These are phyloP conservation scores for Lepidium africanum DNA, from an alignment of 345 rosid genomes.

Conservation along the genomic window DNA sequence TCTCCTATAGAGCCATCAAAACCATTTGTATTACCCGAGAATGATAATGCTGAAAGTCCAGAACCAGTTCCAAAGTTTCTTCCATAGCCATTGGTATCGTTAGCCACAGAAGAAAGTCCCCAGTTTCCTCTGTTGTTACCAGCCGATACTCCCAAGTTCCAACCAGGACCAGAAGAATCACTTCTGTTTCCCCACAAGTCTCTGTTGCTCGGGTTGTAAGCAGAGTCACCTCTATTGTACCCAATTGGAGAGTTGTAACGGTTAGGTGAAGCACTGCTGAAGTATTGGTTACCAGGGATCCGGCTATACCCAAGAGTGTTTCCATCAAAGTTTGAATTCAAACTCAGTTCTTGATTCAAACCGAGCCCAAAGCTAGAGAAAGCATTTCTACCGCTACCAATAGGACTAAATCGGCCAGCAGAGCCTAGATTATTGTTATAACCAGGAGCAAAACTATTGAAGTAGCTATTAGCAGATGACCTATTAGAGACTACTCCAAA, in stretches of 20 bases:
- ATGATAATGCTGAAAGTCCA: constrained; percentile 37
- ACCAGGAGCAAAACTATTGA: constrained; percentile 64
- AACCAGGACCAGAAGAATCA: constrained; percentile 44
- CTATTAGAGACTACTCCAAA: constrained; percentile 35
- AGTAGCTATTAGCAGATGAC: constrained; percentile 55
- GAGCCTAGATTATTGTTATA: constrained; percentile 52
- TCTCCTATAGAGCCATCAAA: constrained; percentile 66
- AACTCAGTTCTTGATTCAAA: constrained; percentile 60
- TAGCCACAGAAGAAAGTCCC: constrained; percentile 48
- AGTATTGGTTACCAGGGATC: constrained; percentile 45
- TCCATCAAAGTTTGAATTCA: constrained; percentile 54
- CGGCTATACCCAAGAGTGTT: constrained; percentile 62
- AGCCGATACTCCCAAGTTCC: constrained; percentile 50
- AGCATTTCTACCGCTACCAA: constrained; percentile 52
- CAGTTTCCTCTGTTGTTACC: constrained; percentile 71
- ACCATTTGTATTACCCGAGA: constrained; percentile 51
- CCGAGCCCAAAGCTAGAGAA: constrained; percentile 60
- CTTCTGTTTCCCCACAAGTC: constrained; percentile 83
- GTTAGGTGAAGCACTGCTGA: constrained; percentile 47
- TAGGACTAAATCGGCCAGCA: constrained; percentile 78
- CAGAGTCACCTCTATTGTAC: constrained; percentile 49
- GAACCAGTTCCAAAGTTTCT: constrained; percentile 44
- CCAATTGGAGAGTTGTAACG: constrained; percentile 70
- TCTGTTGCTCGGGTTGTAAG: constrained; percentile 47
- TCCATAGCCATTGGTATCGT: constrained; percentile 35